Percentiles rank a stretch among this genome's conserved stretches.
Evolutionary conservation across 2,329 filamentous ascomycete genomes (phyloP).

Genomic region (Plectosphaerella cucumerina): DNA sequence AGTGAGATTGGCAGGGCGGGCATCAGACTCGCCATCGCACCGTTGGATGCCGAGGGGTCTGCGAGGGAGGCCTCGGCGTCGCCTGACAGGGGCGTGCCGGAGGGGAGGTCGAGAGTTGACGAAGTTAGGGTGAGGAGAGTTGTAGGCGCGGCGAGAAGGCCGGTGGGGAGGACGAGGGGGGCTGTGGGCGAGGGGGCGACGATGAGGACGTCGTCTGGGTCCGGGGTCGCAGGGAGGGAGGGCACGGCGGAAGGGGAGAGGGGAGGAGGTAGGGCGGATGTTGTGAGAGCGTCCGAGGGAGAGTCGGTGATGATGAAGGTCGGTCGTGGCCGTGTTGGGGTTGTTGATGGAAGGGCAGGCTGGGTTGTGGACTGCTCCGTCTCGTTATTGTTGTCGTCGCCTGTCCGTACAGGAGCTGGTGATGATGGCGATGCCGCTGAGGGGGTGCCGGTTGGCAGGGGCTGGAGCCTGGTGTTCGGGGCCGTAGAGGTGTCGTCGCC

Average conservation of each 20-base stretch:
- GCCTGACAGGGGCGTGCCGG: background rate
- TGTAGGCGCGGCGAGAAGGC: background rate
- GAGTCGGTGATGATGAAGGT: background rate
- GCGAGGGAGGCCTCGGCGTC: background rate
- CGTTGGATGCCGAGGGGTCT: slow-evolving; percentile 1
- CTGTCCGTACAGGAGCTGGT: background rate
- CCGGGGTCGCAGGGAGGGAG: background rate
- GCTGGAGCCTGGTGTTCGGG: background rate
- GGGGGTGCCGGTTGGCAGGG: background rate
- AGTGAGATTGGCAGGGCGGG: slow-evolving; percentile 13
- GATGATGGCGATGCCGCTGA: background rate
- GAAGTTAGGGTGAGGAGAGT: background rate
- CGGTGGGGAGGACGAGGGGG: background rate
- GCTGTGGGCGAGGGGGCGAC: background rate
- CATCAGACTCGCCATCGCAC: slow-evolving; percentile 8
- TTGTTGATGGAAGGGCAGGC: background rate
- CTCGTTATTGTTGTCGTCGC: background rate
- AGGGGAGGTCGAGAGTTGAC: background rate
- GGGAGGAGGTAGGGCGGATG: background rate
- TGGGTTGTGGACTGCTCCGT: background rate
- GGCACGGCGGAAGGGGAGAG: background rate
- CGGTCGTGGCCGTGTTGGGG: background rate
- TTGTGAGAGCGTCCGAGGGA: background rate
- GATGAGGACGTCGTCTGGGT: background rate
- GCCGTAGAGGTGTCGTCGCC: slow-evolving; percentile 1